Percentiles rank a stretch among this genome's conserved stretches.
These are phyloP conservation scores for Penicillium sp. DNA, from an alignment of 2,329 filamentous ascomycete genomes.

Conservation along the genomic window DNA sequence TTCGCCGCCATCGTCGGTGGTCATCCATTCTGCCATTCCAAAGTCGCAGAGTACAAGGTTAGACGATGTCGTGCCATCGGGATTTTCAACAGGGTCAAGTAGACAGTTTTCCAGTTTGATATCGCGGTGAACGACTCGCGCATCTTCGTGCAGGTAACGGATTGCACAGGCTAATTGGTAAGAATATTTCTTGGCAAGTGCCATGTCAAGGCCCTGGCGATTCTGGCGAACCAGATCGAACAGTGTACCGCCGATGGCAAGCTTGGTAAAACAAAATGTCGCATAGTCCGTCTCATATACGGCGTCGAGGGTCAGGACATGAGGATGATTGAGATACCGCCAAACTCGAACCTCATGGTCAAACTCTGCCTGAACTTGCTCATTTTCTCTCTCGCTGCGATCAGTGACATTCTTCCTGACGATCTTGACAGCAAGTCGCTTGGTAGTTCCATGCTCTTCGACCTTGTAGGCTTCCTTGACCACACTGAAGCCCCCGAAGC, in stretches of 20 bases:
- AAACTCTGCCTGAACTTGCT: slow-evolving; percentile 66
- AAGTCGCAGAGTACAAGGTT: slow-evolving; percentile 67
- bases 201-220: slow-evolving; percentile 53
- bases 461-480: slow-evolving; percentile 69
- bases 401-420: slow-evolving; percentile 61
- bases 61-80: slow-evolving; percentile 53
- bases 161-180: slow-evolving; percentile 66
- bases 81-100: slow-evolving; percentile 55
- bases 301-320: slow-evolving; percentile 63
- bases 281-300: slow-evolving; percentile 68
- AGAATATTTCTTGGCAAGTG: slow-evolving; percentile 60
- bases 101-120: slow-evolving; percentile 71
- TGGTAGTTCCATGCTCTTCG: slow-evolving; percentile 56
- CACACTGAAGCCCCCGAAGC: slow-evolving; percentile 65
- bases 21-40: slow-evolving; percentile 68
- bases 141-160: slow-evolving; percentile 68
- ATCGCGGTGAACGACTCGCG: slow-evolving; percentile 66
- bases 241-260: slow-evolving; percentile 65
- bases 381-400: slow-evolving; percentile 62
- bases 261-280: slow-evolving; percentile 68
- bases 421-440: slow-evolving; percentile 64
- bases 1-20: slow-evolving; percentile 55
- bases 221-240: slow-evolving; percentile 63
- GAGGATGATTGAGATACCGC: slow-evolving; percentile 64
- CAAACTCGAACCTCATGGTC: slow-evolving; percentile 70